phyloP scores from a whole-genome alignment of 2,329 filamentous ascomycete species.

The Aspergillus japonicus region DNA sequence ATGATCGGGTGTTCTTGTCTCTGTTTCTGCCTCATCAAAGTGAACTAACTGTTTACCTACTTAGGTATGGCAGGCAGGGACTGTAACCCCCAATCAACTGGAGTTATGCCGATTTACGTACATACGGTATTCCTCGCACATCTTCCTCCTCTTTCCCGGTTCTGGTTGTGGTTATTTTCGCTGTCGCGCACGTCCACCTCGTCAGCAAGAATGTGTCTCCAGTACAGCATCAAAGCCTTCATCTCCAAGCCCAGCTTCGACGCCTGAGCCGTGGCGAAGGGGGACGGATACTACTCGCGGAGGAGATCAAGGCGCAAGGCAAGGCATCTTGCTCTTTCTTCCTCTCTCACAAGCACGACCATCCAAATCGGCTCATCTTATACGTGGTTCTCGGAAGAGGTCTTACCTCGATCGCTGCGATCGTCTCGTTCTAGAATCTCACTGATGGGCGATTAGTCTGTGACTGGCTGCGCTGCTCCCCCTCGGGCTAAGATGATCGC shows the following conservation, averaged over 20 bases:
- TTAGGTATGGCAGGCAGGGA: too few relatives aligned
- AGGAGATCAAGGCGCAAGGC: neutral
- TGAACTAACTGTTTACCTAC: neutral
- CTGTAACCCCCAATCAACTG: neutral
- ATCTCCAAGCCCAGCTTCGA: neutral
- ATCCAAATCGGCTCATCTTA: neutral
- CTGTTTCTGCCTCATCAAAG: neutral
- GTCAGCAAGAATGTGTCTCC: neutral
- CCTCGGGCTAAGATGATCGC: neutral
- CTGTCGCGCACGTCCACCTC: neutral
- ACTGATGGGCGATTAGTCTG: neutral
- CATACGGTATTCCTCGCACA: too few relatives aligned
- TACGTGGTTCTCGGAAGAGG: neutral
- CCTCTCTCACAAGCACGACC: neutral
- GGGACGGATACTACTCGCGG: neutral
- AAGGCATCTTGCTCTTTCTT: neutral
- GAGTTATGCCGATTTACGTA: neutral
- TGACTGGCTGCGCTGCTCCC: neutral
- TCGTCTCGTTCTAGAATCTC: slow-evolving; percentile 6
- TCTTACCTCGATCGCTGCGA: slow-evolving; percentile 5
- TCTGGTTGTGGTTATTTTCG: too few relatives aligned
- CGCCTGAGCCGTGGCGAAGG: slow-evolving; percentile 12
- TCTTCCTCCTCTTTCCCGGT: too few relatives aligned
- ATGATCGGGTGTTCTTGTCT: neutral
- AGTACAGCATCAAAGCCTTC: neutral